These are phyloP conservation scores for Gossypium laxum DNA, from an alignment of 441 rosid species.

Conservation along the genomic window DNA sequence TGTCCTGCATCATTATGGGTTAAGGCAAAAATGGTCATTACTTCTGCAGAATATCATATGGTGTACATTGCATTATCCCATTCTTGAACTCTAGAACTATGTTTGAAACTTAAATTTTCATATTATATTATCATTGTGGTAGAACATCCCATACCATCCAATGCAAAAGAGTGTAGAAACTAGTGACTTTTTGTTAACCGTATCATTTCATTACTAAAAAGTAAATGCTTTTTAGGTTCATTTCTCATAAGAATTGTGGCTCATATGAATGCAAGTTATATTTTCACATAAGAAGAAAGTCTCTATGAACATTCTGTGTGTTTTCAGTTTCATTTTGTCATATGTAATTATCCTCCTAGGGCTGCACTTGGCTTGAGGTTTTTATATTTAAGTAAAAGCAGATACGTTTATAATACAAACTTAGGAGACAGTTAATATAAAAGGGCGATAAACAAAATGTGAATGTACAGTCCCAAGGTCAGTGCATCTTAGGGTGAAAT, in stretches of 20 bases:
- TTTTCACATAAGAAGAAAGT: not conserved
- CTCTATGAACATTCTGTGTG: not conserved
- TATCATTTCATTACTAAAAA: not conserved
- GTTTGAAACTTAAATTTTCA: not conserved
- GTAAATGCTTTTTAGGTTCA: not conserved
- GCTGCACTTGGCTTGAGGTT: not conserved
- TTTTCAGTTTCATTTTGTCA: not conserved
- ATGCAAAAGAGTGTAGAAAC: not conserved
- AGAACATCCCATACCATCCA: no score
- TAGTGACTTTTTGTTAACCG: not conserved
- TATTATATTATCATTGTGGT: not conserved
- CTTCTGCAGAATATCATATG: not conserved
- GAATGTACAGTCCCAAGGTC: not conserved
- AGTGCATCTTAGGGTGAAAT: not conserved
- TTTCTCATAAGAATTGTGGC: not conserved
- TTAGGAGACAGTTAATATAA: not conserved
- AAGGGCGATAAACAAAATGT: conserved; percentile 1
- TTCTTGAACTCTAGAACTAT: not conserved
- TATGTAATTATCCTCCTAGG: not conserved
- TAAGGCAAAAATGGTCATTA: no score
- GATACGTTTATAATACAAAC: not conserved
- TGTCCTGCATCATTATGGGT: not conserved
- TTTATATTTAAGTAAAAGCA: not conserved
- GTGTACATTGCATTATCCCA: not conserved
- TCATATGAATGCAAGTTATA: not conserved